phyloP scores from a whole-genome alignment of 169 alveolate species.

The Cryptosporidium bovis region DNA sequence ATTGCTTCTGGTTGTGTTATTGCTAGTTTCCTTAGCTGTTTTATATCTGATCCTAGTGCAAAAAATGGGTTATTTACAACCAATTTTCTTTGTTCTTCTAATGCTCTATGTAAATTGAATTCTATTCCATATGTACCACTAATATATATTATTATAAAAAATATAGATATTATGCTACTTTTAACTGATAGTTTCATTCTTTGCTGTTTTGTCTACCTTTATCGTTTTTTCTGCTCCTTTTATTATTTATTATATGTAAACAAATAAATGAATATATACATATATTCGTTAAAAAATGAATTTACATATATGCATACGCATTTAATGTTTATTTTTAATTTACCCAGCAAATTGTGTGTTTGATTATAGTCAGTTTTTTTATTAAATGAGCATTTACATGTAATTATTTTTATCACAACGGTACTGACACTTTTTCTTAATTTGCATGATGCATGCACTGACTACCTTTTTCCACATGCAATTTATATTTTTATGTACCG shows the following conservation, averaged over 20 bases:
- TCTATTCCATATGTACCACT: not conserved
- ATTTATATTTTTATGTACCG: no score
- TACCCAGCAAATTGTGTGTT: no score
- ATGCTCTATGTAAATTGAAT: constrained; percentile 59
- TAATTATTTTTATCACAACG: not conserved
- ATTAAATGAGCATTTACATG: not conserved
- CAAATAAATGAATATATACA: no score
- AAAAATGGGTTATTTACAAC: constrained; percentile 57
- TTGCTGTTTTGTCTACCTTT: not conserved
- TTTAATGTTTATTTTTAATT: no score
- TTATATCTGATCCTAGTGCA: constrained; percentile 51
- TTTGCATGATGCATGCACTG: no score
- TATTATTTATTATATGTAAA: no score
- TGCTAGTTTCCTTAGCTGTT: constrained; percentile 54
- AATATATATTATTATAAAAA: not conserved
- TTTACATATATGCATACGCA: no score
- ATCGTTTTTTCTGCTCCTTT: not conserved
- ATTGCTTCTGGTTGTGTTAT: constrained; percentile 71
- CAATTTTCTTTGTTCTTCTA: constrained; percentile 54
- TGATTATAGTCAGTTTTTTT: no score
- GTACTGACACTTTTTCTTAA: not conserved
- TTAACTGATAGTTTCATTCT: not conserved
- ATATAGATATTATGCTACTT: not conserved
- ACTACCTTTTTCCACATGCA: no score
- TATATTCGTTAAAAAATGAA: not conserved